Conservation (phyloP, 257 asterid species). For the Salvia splendens region DNA sequence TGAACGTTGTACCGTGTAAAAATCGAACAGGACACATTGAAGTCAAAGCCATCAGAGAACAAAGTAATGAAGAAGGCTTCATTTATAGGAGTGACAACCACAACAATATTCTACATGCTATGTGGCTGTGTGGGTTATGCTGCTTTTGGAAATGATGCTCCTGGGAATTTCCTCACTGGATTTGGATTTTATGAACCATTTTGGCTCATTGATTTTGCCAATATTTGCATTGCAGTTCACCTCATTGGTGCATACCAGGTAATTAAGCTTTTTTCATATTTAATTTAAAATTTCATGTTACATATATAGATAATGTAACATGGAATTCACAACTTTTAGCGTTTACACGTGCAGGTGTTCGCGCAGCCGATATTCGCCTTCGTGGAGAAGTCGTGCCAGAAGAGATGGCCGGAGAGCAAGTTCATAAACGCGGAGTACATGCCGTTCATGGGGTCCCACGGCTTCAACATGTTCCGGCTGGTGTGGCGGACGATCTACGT, state of each 20-base stretch:
- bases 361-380: constrained; percentile 57
- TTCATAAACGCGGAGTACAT: constrained; percentile 43
- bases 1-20: too few species aligned
- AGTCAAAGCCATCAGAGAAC: constrained; percentile 48
- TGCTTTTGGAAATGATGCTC: constrained; percentile 41
- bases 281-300: too few species aligned
- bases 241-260: constrained; percentile 44
- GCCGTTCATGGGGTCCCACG: constrained; percentile 23
- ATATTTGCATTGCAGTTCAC: constrained; percentile 41
- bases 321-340: too few species aligned
- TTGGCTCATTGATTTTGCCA: constrained; percentile 43
- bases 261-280: neutral
- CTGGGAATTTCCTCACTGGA: constrained; percentile 37
- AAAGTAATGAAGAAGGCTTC: constrained; percentile 66
- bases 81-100: constrained; percentile 44
- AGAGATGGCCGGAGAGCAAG: constrained; percentile 48
- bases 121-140: constrained; percentile 62
- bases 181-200: constrained; percentile 39
- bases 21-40: constrained; percentile 50
- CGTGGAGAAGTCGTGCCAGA: constrained; percentile 43
- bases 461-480: constrained; percentile 46
- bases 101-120: constrained; percentile 48
- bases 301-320: too few species aligned
- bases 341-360: constrained; percentile 37
- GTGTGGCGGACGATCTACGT: constrained; percentile 56